Percentiles rank a stretch among this genome's conserved stretches.
phyloP scores from a whole-genome alignment of 148 eudicot species.

The Salicornia ramosissima region DNA sequence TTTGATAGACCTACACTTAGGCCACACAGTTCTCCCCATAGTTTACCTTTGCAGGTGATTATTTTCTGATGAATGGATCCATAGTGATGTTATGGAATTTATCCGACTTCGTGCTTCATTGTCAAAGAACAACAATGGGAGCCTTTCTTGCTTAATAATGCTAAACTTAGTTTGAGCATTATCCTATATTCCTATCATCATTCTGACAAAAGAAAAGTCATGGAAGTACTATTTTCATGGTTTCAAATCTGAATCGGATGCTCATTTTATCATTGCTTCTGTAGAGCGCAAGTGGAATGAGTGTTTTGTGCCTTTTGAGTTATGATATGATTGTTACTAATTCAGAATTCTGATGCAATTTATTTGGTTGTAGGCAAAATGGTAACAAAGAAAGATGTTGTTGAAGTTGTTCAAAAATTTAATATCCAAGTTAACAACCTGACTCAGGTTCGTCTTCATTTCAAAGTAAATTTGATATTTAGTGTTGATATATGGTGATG shows the following conservation, averaged over 20 bases:
- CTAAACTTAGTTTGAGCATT: too few species aligned
- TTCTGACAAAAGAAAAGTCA: too few species aligned
- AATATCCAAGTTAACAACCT: conserved; percentile 94
- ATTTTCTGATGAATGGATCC: too few species aligned
- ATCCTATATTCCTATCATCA: too few species aligned
- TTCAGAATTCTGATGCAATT: conserved; percentile 9
- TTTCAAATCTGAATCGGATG: background rate
- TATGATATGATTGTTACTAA: background rate
- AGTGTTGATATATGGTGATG: background rate
- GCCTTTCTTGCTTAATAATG: too few species aligned
- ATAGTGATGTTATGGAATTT: too few species aligned
- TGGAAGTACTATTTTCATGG: background rate
- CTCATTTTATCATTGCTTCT: background rate
- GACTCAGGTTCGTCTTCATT: conserved; percentile 63
- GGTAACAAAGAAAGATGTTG: conserved; percentile 59
- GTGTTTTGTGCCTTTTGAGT: background rate
- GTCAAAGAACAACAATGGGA: too few species aligned
- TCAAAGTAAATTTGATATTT: background rate
- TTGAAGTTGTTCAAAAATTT: conserved; percentile 60
- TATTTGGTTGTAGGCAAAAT: conserved; percentile 51
- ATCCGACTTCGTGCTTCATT: too few species aligned
- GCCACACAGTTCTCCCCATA: too few species aligned
- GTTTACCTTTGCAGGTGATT: too few species aligned
- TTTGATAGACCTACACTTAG: too few species aligned
- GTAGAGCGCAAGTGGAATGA: conserved; percentile 4